Percentiles rank a stretch among this genome's conserved stretches.
Conservation (phyloP, 2,329 filamentous ascomycete genomes). For the Colletotrichum lupini region DNA sequence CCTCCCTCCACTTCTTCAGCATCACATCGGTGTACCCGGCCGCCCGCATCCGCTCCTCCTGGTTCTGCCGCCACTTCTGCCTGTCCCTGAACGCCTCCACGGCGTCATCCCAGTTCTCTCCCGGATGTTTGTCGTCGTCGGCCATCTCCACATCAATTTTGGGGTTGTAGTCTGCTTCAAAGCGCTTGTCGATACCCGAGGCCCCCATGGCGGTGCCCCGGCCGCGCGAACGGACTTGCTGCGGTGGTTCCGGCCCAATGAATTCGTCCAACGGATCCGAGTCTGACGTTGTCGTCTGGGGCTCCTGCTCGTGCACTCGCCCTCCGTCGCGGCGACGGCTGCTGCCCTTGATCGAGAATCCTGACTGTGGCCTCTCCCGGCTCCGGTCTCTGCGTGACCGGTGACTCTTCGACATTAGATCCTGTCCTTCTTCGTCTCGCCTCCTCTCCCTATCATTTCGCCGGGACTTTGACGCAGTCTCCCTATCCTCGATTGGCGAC, state of each 20-base stretch:
- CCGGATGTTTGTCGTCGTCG: conserved; percentile 60
- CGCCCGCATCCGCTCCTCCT: conserved; percentile 78
- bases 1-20: conserved; percentile 77
- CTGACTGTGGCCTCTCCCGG: conserved; percentile 1
- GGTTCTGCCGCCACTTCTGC: conserved; percentile 80
- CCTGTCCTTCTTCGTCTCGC: conserved; percentile 26
- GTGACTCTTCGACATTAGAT: not conserved
- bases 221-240: conserved; percentile 69
- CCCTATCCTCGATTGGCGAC: conserved; percentile 36
- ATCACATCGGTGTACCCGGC: conserved; percentile 84
- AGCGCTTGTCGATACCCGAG: conserved; percentile 83
- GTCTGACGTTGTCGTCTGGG: conserved; percentile 47
- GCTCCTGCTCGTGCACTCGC: conserved; percentile 29
- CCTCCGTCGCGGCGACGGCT: not conserved
- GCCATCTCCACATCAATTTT: conserved; percentile 66
- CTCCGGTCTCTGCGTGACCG: not conserved
- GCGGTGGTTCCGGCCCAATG: conserved; percentile 77
- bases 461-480: conserved; percentile 19
- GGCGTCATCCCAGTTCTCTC: conserved; percentile 78
- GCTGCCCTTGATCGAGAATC: conserved; percentile 11
- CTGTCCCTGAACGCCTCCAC: conserved; percentile 83
- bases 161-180: conserved; percentile 73
- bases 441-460: conserved; percentile 30
- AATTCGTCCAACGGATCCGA: conserved; percentile 82
- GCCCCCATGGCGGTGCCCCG: conserved; percentile 72